Percentiles rank a stretch among this genome's conserved stretches.
phyloP scores from a whole-genome alignment of 2,329 filamentous ascomycete species.

The Aspergillus intermedius region DNA sequence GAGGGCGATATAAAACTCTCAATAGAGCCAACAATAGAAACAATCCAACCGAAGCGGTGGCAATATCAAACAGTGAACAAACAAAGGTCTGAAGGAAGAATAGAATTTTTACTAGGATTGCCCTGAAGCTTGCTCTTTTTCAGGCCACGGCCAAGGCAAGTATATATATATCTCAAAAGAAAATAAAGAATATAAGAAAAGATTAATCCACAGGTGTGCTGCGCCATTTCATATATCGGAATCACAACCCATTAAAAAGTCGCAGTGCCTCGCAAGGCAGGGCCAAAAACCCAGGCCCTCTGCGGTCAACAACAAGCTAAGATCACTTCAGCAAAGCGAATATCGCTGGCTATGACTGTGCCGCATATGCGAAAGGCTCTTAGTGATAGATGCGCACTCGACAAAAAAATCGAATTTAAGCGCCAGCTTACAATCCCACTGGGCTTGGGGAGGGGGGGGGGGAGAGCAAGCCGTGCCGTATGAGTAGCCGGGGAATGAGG shows the following conservation, averaged over 20 bases:
- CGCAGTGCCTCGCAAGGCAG: constrained; percentile 31
- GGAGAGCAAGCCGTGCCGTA: constrained; percentile 8
- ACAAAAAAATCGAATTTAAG: constrained; percentile 33
- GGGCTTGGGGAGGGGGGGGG: constrained; percentile 13
- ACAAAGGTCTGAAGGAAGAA: not conserved
- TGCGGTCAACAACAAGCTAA: constrained; percentile 29
- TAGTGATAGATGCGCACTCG: constrained; percentile 21
- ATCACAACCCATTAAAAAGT: constrained; percentile 18
- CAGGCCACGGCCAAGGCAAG: not conserved
- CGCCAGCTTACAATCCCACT: constrained; percentile 21
- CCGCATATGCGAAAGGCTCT: constrained; percentile 19
- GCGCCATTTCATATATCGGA: constrained; percentile 19
- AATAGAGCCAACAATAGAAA: constrained; percentile 9
- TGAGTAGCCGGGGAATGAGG: constrained; percentile 11
- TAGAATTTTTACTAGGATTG: not conserved
- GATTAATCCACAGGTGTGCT: not conserved
- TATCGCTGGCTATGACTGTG: constrained; percentile 26
- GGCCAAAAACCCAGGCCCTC: constrained; percentile 19
- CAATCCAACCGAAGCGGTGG: not conserved
- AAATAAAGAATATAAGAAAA: constrained; percentile 10
- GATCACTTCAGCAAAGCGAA: constrained; percentile 19
- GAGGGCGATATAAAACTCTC: constrained; percentile 20
- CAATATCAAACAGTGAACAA: not conserved
- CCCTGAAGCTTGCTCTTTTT: not conserved
- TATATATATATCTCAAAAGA: not conserved